Conservation (phyloP, 345 rosid genomes). For the Eucalyptus sideroxylon region DNA sequence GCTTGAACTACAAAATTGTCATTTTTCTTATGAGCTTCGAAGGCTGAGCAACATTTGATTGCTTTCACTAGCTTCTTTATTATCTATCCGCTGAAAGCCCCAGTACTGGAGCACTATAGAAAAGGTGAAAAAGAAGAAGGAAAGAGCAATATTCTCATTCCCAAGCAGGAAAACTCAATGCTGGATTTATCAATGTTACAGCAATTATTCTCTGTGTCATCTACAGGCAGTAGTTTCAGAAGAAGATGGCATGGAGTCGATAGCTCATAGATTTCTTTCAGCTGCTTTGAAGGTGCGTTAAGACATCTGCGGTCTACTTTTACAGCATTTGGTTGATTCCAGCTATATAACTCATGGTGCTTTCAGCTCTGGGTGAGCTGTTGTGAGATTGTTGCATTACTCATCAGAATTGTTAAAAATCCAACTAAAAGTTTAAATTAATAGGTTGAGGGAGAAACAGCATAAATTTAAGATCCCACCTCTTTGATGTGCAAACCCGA, state of each 20-base stretch:
- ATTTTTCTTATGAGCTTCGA: background rate
- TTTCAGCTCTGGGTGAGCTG: background rate
- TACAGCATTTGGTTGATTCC: background rate
- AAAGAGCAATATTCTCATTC: background rate
- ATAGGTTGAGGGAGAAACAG: background rate
- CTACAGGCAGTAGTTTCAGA: constrained; percentile 76
- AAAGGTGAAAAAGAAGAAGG: background rate
- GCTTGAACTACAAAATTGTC: background rate
- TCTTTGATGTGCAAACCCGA: background rate
- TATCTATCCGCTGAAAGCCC: background rate
- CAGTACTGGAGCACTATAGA: background rate
- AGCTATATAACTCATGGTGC: background rate
- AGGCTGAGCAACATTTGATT: background rate
- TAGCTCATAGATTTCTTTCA: constrained; percentile 86
- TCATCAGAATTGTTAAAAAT: background rate
- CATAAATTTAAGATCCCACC: background rate
- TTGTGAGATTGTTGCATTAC: background rate
- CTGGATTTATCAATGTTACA: background rate
- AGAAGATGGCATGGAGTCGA: constrained; percentile 98
- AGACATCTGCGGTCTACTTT: background rate
- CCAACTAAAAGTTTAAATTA: background rate
- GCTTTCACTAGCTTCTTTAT: background rate
- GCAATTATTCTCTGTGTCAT: background rate
- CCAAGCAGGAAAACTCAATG: background rate
- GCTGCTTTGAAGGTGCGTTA: constrained; percentile 76